Evolutionary conservation across 495 filamentous ascomycete genomes (phyloP).

Genomic region (Penicillium waksmanii): DNA sequence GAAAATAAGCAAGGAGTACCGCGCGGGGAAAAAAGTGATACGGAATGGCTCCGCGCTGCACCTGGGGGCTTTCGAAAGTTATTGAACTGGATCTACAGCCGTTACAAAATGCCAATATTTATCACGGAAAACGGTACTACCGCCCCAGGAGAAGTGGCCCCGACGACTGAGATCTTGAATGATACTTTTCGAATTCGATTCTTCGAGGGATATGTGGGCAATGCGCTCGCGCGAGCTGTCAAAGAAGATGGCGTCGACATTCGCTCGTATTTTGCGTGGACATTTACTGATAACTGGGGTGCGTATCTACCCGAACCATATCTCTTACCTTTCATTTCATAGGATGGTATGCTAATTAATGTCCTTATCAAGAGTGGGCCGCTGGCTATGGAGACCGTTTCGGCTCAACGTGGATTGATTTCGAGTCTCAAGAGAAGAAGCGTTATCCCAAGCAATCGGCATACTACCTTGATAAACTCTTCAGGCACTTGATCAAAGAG

Average conservation of each 20-base stretch:
- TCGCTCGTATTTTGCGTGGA: conserved; percentile 54
- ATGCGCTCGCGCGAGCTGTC: conserved; percentile 46
- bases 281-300: conserved; percentile 51
- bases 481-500: conserved; percentile 41
- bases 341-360: conserved; percentile 19
- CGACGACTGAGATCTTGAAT: conserved; percentile 41
- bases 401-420: conserved; percentile 49
- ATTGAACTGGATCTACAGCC: conserved; percentile 45
- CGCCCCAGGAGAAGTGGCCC: conserved; percentile 47
- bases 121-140: conserved; percentile 57
- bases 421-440: conserved; percentile 47
- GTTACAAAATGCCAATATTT: conserved; percentile 51
- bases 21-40: conserved; percentile 52
- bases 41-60: conserved; percentile 46
- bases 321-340: neutral
- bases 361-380: conserved; percentile 43
- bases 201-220: conserved; percentile 49
- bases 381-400: conserved; percentile 54
- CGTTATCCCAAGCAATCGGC: conserved; percentile 51
- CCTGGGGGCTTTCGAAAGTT: conserved; percentile 49
- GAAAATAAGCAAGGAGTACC: conserved; percentile 49
- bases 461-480: conserved; percentile 45
- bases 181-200: conserved; percentile 50
- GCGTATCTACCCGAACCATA: conserved; percentile 13
- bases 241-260: conserved; percentile 50